Conservation (phyloP, 2,329 filamentous ascomycete genomes). For the Emmonsiellopsis sp. region DNA sequence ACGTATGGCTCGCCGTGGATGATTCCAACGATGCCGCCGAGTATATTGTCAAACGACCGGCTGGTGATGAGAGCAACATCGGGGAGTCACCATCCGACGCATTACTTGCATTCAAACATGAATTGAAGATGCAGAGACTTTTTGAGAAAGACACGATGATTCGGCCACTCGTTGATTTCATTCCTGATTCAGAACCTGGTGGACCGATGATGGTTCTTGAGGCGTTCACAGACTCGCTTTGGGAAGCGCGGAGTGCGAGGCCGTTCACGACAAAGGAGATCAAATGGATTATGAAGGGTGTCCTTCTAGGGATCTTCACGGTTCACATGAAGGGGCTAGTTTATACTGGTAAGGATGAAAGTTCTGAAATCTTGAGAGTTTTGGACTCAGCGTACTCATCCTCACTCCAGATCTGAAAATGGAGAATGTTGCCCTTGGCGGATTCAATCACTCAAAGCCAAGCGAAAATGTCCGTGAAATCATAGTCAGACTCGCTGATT, state of each 20-base stretch:
- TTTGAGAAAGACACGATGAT: constrained; percentile 8
- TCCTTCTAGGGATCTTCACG: constrained; percentile 10
- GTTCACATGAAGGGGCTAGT: constrained; percentile 13
- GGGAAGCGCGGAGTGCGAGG: constrained; percentile 11
- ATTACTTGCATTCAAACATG: constrained; percentile 9
- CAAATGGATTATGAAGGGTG: constrained; percentile 13
- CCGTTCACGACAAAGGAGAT: constrained; percentile 10
- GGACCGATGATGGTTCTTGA: constrained; percentile 13
- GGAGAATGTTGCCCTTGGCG: constrained; percentile 11
- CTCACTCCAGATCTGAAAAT: constrained; percentile 12
- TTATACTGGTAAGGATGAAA: constrained; percentile 8
- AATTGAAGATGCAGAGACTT: constrained; percentile 11
- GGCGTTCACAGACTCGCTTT: constrained; percentile 10
- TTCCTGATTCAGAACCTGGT: constrained; percentile 8
- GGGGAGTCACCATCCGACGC: neutral
- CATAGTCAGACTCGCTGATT: constrained; percentile 12
- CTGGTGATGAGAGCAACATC: constrained; percentile 1
- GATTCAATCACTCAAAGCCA: constrained; percentile 10
- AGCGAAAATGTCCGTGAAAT: constrained; percentile 10
- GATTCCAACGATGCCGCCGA: constrained; percentile 1
- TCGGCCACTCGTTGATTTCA: constrained; percentile 6
- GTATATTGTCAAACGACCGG: constrained; percentile 10
- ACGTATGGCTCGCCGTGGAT: constrained; percentile 9
- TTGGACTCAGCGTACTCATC: neutral
- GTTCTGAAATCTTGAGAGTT: neutral